A percentile compares a stretch with the other conserved stretches of the same genome.
phyloP scores from a whole-genome alignment of 208 protist species.

The Crithidia fasciculata region DNA sequence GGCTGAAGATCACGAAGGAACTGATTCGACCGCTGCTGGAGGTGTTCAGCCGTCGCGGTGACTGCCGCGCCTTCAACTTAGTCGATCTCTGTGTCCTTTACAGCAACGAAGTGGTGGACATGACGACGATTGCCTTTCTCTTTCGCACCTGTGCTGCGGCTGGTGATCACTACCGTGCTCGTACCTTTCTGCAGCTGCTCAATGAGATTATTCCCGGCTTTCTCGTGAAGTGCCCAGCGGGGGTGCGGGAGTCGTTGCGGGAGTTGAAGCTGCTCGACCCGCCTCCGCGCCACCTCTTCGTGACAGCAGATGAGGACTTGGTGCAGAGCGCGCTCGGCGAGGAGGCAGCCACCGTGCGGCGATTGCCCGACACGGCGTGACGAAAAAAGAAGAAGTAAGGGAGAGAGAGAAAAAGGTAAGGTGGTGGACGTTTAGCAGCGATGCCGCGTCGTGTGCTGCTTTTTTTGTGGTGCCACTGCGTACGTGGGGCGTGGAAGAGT shows the following conservation, averaged over 20 bases:
- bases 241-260: conserved; percentile 57
- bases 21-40: conserved; percentile 66
- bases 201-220: conserved; percentile 84
- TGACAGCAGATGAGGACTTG: conserved; percentile 46
- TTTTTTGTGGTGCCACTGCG: no score
- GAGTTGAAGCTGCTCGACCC: conserved; percentile 64
- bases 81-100: conserved; percentile 88
- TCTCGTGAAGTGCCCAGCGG: conserved; percentile 60
- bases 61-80: conserved; percentile 88
- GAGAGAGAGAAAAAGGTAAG: background rate
- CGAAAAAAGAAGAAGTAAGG: background rate
- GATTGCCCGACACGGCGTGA: conserved; percentile 24
- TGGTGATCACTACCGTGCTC: conserved; percentile 80
- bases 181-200: conserved; percentile 74
- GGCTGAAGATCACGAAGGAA: conserved; percentile 71
- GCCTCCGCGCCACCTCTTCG: conserved; percentile 66
- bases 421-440: no score
- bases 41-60: conserved; percentile 66
- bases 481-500: no score
- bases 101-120: conserved; percentile 74
- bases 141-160: conserved; percentile 79
- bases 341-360: conserved; percentile 17
- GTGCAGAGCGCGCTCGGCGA: conserved; percentile 41
- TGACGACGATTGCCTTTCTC: conserved; percentile 71
- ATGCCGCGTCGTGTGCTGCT: no score